phyloP scores from a whole-genome alignment of 2,329 filamentous ascomycete species.

The Clarireedia monteithiana region DNA sequence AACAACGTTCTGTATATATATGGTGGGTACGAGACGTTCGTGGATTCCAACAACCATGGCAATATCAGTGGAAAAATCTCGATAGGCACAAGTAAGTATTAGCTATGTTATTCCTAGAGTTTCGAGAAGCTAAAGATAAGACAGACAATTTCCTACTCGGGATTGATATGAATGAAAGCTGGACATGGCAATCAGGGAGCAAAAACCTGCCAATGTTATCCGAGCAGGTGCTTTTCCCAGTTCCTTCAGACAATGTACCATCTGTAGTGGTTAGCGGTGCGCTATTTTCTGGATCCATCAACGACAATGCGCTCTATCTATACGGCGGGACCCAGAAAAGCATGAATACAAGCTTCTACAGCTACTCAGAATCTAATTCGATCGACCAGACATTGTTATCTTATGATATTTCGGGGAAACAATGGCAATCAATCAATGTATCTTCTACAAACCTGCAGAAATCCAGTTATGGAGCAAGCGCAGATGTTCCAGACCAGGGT shows the following conservation, averaged over 20 bases:
- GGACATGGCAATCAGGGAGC: slow-evolving; percentile 10
- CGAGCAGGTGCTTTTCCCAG: slow-evolving; percentile 1
- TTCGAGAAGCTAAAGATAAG: neutral
- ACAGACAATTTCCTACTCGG: slow-evolving; percentile 12
- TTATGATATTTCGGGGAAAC: slow-evolving; percentile 1
- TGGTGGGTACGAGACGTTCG: slow-evolving; percentile 7
- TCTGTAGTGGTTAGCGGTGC: slow-evolving; percentile 2
- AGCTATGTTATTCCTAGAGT: too few relatives aligned
- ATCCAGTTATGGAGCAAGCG: slow-evolving; percentile 8
- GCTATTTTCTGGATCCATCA: slow-evolving; percentile 9
- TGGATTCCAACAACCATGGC: slow-evolving; percentile 3
- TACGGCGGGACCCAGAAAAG: slow-evolving; percentile 12
- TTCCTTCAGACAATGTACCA: slow-evolving; percentile 2
- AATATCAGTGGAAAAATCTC: neutral
- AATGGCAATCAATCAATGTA: neutral
- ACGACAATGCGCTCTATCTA: slow-evolving; percentile 9
- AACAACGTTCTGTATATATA: slow-evolving; percentile 6
- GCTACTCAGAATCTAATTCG: slow-evolving; percentile 4
- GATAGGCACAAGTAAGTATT: slow-evolving; percentile 14
- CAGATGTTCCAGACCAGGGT: slow-evolving; percentile 10
- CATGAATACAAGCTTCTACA: slow-evolving; percentile 12
- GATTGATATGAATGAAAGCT: slow-evolving; percentile 10
- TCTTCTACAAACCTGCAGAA: neutral
- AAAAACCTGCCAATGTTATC: slow-evolving; percentile 3
- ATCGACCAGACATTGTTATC: neutral